Evolutionary conservation across 305 asterid species (phyloP), one percentile per base, ranked within the genome.

Genomic region (Fraxinus platypoda): DNA sequence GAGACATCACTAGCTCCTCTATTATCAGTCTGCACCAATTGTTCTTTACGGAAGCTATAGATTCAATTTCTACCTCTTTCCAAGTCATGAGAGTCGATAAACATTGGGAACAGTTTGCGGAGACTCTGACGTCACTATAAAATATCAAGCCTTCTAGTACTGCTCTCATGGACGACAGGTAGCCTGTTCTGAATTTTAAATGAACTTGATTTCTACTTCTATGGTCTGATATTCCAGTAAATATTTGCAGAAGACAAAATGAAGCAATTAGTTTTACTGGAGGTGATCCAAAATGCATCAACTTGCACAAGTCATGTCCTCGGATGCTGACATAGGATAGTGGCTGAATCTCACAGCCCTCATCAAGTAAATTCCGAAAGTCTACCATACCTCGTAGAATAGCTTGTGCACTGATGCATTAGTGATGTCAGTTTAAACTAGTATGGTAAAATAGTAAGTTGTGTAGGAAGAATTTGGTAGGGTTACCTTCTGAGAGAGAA

Each of bases 201-300:
- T 85, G 90, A 83, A 77, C 87, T 77, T 85, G 79, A 71, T 90
- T 83, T 83, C 41, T 82, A 72, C 73, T 75, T 72, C 70, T 85
- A 66, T 75, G 77, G 49, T 86, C 89, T 81, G 92, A 84, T 83
- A 93, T 82, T 85, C 89, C 87, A 57, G 73, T 87, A 81, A 94
- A 91, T 80, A 92, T 81, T 83, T 94, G 97, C 90, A 89, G 80
- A 62, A 96, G 93, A 83, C 96, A 93, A 72, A 87, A 89, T 25
- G 98, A 96, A 87, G 98, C 87, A 71, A 91, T 80, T 75, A 89
- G 88, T 84, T 92, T 96, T 49, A 92, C 85, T 46, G 89, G 83
- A 82, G 92, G 87, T 76, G 95, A 90, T 77, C 99, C 99, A 80
- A 92, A 96, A 87, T 96, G 94, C 90, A 96, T 83, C 84, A 96